Conservation (phyloP, 1,284 basidiomycete species). For the Exsudoporus floridanus region DNA sequence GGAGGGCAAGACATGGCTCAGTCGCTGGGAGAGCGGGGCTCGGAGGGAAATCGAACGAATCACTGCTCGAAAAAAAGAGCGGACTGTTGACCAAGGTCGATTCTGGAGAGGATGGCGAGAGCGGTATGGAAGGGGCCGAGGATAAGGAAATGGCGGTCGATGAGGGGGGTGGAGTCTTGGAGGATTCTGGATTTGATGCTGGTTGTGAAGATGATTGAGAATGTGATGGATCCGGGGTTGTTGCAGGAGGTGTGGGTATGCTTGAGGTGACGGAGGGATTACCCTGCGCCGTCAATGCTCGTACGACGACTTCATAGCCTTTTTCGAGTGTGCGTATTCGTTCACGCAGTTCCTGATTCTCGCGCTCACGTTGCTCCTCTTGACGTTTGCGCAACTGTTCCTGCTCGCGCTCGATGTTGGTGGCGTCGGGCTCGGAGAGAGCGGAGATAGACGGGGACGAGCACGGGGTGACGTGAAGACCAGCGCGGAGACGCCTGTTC, state of each 20-base stretch:
- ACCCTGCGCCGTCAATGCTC: constrained; percentile 62
- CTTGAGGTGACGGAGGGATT: constrained; percentile 20
- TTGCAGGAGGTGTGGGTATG: constrained; percentile 26
- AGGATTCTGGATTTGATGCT: constrained; percentile 34
- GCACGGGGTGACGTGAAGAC: constrained; percentile 53
- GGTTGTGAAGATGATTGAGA: constrained; percentile 27
- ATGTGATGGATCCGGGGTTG: constrained; percentile 30
- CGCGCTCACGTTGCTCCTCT: constrained; percentile 51
- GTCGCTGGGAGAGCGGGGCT: constrained; percentile 23
- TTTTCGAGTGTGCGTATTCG: constrained; percentile 73
- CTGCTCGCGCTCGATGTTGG: constrained; percentile 21
- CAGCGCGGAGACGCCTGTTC: constrained; percentile 72
- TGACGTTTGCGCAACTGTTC: constrained; percentile 45
- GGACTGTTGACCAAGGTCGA: constrained; percentile 38
- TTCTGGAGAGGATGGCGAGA: constrained; percentile 52
- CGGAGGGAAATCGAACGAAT: constrained; percentile 32
- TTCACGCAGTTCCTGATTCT: constrained; percentile 73
- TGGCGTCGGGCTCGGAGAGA: constrained; percentile 30
- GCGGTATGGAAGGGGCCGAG: constrained; percentile 35
- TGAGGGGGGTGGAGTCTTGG: constrained; percentile 22
- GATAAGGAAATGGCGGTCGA: constrained; percentile 19
- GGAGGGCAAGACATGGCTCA: constrained; percentile 21
- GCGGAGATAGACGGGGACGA: constrained; percentile 41
- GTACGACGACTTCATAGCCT: constrained; percentile 76
- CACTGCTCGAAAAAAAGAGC: constrained; percentile 28